A percentile compares a stretch with the other conserved stretches of the same genome.
These are phyloP conservation scores for Rhizopogon rudus DNA, from an alignment of 768 basidiomycete genomes.

Conservation along the genomic window DNA sequence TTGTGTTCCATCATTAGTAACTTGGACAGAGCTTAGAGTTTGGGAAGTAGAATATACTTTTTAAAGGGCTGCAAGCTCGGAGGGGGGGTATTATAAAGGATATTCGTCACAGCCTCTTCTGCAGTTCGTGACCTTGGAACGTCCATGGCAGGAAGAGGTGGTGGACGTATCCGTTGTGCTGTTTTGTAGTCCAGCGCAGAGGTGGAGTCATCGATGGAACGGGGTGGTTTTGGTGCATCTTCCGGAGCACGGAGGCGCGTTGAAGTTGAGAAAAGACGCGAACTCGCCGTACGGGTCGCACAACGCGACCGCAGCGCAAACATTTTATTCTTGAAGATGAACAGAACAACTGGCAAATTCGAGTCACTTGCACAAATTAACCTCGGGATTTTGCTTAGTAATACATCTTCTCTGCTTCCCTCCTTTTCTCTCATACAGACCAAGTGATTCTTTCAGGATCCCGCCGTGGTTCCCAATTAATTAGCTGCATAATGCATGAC, in stretches of 20 bases:
- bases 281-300: conserved; percentile 8
- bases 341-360: neutral
- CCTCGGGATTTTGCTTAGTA: no score
- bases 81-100: conserved; percentile 93
- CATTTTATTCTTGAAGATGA: neutral
- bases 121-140: conserved; percentile 80
- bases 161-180: conserved; percentile 64
- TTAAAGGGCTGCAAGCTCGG: conserved; percentile 90
- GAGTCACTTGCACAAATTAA: neutral
- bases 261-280: conserved; percentile 19
- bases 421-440: no score
- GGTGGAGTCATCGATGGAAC: conserved; percentile 86
- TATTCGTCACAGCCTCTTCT: conserved; percentile 96
- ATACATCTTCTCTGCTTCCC: no score
- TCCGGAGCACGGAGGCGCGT: conserved; percentile 10
- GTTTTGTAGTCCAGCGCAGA: conserved; percentile 92
- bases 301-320: conserved; percentile 16
- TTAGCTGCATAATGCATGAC: no score
- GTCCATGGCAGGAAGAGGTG: conserved; percentile 82
- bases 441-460: no score
- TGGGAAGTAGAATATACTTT: conserved; percentile 46
- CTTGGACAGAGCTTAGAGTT: neutral
- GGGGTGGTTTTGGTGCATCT: conserved; percentile 65
- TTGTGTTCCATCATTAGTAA: conserved; percentile 9
- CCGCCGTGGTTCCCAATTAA: no score